Evolutionary conservation across 1,139 yeast genomes (phyloP), one percentile per base, ranked within the genome.

Genomic region (Lodderomyces oxycetoniae): DNA sequence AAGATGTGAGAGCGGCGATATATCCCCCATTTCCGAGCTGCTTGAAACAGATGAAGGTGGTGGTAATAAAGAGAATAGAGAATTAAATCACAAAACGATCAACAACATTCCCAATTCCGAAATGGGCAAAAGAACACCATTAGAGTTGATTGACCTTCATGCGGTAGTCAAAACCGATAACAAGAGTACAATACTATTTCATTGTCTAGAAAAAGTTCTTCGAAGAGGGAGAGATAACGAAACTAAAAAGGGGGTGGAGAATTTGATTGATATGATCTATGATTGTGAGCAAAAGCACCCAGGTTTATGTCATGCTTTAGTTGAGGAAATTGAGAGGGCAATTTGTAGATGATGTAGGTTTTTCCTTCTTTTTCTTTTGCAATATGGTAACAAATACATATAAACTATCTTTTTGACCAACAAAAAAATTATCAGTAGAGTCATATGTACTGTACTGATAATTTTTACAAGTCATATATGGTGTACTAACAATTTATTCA

Each of bases 251-350:
- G 57, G 68, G 4, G 80, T 78, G 11, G 52, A 59, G 20, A 43
- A 54, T 3, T 49, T 79, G 35, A 59, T 66, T 20, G 48, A 55
- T 13, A 52, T 48, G n/a, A 55, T 77, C 33, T 44, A 50, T 2
- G 50, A 49, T n/a, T 65, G 66, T 36, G 88, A 81, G 47, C 43
- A 49, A 26, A 53, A 57, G n/a, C 74, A 72, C 39, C 80, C 84
- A 0, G 89, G 89, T 0, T 58, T 81, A 23, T 59, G 76, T 37
- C 79, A 76, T 39, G 83, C 83, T 0, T 62, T 80, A n/a, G 60
- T 78, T 22, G 85, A 79, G 52, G 87, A 80, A 47, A 52, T 53
- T 24, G 43, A 38, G 35, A 32, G 35, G 10, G 32, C 32, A 4
- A 4, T 29, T 4, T 9, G 15, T 8, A 17, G 14, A 19, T 29